phyloP scores from a whole-genome alignment of 2,329 filamentous ascomycete species.

The Ceratocystis albifundus region DNA sequence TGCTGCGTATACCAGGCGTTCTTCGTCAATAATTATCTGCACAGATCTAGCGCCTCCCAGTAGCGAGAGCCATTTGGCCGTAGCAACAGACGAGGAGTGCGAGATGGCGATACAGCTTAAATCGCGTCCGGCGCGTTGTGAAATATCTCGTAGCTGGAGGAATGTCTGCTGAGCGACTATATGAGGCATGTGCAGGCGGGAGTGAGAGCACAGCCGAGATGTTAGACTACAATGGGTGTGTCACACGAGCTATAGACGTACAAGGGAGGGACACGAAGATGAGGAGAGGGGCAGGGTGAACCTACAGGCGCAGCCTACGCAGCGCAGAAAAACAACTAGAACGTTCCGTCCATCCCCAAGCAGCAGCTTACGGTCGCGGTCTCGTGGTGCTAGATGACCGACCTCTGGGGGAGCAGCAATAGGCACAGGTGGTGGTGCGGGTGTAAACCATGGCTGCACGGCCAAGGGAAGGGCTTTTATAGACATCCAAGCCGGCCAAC shows the following conservation, averaged over 20 bases:
- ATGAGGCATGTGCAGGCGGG: background rate
- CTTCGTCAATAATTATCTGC: conserved; percentile 44
- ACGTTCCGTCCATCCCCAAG: conserved; percentile 37
- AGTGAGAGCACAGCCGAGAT: background rate
- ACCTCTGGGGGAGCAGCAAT: conserved; percentile 37
- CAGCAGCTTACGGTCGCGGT: conserved; percentile 36
- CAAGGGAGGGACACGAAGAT: conserved; percentile 10
- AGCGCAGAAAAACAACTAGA: conserved; percentile 43
- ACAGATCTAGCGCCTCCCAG: conserved; percentile 48
- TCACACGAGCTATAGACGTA: background rate
- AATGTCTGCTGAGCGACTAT: conserved; percentile 47
- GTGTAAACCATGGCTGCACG: conserved; percentile 43
- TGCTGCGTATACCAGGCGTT: conserved; percentile 45
- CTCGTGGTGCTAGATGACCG: conserved; percentile 39
- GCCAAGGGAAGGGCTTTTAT: conserved; percentile 41
- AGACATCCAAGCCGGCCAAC: conserved; percentile 40
- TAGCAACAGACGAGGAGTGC: conserved; percentile 46
- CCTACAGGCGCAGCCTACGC: conserved; percentile 46
- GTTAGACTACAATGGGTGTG: background rate
- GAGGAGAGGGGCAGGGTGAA: conserved; percentile 21
- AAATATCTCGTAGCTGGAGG: conserved; percentile 43
- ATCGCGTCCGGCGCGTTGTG: conserved; percentile 38
- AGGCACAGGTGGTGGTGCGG: conserved; percentile 40
- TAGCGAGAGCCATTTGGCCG: conserved; percentile 45
- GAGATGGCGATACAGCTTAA: conserved; percentile 48